Evolutionary conservation across 768 basidiomycete species (phyloP), one percentile per base, ranked within the genome.

Genomic region (Rickenella mellea): DNA sequence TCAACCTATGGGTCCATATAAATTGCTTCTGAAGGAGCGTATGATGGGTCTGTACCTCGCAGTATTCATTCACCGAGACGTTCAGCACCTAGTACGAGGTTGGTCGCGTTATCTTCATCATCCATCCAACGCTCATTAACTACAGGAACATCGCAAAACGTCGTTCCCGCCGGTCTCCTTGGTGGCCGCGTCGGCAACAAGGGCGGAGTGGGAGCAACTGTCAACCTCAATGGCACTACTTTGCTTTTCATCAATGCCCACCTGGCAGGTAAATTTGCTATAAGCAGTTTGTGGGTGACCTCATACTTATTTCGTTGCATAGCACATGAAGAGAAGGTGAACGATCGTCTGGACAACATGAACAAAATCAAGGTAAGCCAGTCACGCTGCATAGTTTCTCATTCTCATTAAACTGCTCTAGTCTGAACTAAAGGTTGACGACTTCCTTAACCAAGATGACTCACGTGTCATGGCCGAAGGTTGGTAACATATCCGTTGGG

Each of bases 101-200:
- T 44, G 40, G 60, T 49, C 12, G 26, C 19, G 19, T 25, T 29
- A 8, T 29, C 3, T 25, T 41, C 38, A 21, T 12, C 15, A 12
- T 4, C 11, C 39, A 42, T 10, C 45, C 53, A 35, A 56, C 11
- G 33, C 15, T 14, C 26, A 14, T 39, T 15, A 17, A 20, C 24
- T 14, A 17, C 42, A 83, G 85, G 83, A 12, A 76, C 71, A 10
- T 88, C 86, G 4, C 85, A 81, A 49, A 82, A 83, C 11, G 77
- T 79, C 15, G 93, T 97, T 1, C 83, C 91, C 1, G 76, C 93
- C 12, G 93, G 93, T 4, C 65, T 96, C 19, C 87, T 94, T 21
- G 89, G 89, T 2, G 93, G 93, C 0, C 66, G 93, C 36, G 70
- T 96, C 2, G 93, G 93, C 5, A 97, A 97, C 57, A 97, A 97